Base-by-base conservation (phyloP, 192 early-diverging fungal species). In the Coemansia sp. region DNA sequence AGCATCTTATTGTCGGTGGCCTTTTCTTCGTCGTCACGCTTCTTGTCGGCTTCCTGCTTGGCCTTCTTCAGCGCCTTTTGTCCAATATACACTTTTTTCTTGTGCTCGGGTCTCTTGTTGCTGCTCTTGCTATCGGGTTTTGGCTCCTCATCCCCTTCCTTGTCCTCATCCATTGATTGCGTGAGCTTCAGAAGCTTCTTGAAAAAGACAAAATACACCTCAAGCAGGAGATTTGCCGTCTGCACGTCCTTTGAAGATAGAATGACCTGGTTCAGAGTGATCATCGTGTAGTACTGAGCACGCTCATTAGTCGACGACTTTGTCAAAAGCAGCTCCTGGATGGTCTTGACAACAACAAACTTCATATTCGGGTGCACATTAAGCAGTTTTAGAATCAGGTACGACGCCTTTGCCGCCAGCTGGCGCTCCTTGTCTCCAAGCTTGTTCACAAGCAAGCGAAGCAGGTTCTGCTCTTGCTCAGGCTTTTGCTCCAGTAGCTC, bases 381-480 rank as follows among this genome's bases (percentile, higher is more conserved):
- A 49, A 97, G 85, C 65, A 98, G 77, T 70, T 91, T 86, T 43
- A 90, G 85, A 25, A 98, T 77, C 63, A 94, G 84, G 61, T 90
- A 90, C 4, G 88, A 87, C 19, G 92, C 85, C 72, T 95, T 95
- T 48, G 93, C 91, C 0, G 95, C 91, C 17, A 95, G 84, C 76
- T 94, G 92, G 60, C 88, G 87, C 64, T 95, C 93, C 20, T 85
- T 83, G 79, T 99, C 97, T 69, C 97, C 97, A 44, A 99, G 78
- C 76, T 98, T 99, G 88, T 96, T 97, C 54, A 96, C 88, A 32
- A 99, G 88, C 42, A 99, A 72, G 45, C 90, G 86, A 58, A 99
- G 85, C 56, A 99, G 84, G 69, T 97, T 97, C 55, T 94, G 91
- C 78, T 99, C 97, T 77, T 97, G 94, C 79, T 99, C 97, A 20